phyloP scores from a whole-genome alignment of 2,329 filamentous ascomycete genomes.

The Alternaria metachromatica region DNA sequence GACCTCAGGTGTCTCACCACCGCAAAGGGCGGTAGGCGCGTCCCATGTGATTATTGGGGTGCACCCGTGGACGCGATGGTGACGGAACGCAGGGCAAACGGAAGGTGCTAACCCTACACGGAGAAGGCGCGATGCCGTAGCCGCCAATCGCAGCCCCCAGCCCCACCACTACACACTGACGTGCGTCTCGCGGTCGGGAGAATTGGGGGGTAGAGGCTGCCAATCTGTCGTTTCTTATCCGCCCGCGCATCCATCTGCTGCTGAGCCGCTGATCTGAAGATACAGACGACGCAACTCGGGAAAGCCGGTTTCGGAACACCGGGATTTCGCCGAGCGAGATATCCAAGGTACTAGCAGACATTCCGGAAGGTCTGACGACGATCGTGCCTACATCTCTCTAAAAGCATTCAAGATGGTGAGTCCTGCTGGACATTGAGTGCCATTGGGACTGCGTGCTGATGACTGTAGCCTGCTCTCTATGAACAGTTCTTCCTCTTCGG shows the following conservation, averaged over 20 bases:
- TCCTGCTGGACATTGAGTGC: neutral
- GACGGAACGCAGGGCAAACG: constrained; percentile 10
- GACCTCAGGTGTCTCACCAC: neutral
- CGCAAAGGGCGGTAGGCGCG: constrained; percentile 14
- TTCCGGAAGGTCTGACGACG: neutral
- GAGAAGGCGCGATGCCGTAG: neutral
- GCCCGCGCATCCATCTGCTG: neutral
- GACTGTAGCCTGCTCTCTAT: constrained; percentile 36
- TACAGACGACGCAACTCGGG: neutral
- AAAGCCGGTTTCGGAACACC: neutral
- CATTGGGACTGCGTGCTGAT: constrained; percentile 1
- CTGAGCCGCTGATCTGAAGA: constrained; percentile 2
- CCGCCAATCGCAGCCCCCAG: constrained; percentile 5
- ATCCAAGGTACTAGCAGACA: neutral
- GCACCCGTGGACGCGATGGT: constrained; percentile 3
- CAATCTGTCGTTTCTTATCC: neutral
- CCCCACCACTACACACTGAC: constrained; percentile 5
- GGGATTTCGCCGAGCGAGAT: constrained; percentile 5
- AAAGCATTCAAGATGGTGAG: constrained; percentile 16
- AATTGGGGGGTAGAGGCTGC: neutral
- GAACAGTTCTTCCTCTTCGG: constrained; percentile 76
- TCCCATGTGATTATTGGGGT: constrained; percentile 13
- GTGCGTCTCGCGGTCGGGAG: neutral
- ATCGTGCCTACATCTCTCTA: neutral
- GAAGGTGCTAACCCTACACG: neutral